Evolutionary conservation across 2,329 filamentous ascomycete genomes (phyloP).

Genomic region (Xylariaceae sp.): DNA sequence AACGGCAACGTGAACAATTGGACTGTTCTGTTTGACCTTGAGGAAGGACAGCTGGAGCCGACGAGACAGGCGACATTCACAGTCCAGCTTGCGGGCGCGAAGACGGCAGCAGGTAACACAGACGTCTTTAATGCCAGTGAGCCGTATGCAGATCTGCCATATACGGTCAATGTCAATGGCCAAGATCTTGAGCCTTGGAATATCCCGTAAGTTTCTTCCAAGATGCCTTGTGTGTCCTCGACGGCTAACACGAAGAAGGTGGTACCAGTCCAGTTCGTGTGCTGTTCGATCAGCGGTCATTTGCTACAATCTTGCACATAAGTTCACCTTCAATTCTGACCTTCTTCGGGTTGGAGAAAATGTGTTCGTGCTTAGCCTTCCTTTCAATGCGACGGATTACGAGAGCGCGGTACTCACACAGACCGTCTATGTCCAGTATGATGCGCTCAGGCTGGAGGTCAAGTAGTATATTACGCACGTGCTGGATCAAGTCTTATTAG

Average conservation of each 20-base stretch:
- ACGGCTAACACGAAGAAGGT: slow-evolving; percentile 22
- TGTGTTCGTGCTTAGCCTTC: slow-evolving; percentile 51
- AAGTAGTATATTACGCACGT: neutral
- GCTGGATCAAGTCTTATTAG: too few species aligned
- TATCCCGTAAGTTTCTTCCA: slow-evolving; percentile 20
- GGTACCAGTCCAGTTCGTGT: slow-evolving; percentile 54
- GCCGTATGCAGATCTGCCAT: slow-evolving; percentile 48
- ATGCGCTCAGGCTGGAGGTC: slow-evolving; percentile 53
- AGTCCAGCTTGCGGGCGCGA: slow-evolving; percentile 58
- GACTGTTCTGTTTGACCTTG: slow-evolving; percentile 51
- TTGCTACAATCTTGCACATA: slow-evolving; percentile 58
- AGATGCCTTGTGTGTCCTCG: neutral
- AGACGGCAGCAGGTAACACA: slow-evolving; percentile 53
- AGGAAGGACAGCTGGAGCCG: slow-evolving; percentile 34
- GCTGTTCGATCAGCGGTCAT: slow-evolving; percentile 55
- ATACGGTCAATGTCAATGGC: slow-evolving; percentile 37
- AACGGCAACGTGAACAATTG: slow-evolving; percentile 52
- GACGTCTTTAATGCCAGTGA: slow-evolving; percentile 53
- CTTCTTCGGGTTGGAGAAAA: slow-evolving; percentile 48
- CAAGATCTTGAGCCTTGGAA: slow-evolving; percentile 28
- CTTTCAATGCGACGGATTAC: slow-evolving; percentile 55
- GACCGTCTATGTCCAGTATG: slow-evolving; percentile 60
- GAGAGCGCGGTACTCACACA: slow-evolving; percentile 52
- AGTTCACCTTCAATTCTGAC: slow-evolving; percentile 49
- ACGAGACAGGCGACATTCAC: slow-evolving; percentile 53